Evolutionary conservation across 257 asterid genomes (phyloP), one percentile per base, ranked within the genome.

Genomic region (Capsicum chinense): DNA sequence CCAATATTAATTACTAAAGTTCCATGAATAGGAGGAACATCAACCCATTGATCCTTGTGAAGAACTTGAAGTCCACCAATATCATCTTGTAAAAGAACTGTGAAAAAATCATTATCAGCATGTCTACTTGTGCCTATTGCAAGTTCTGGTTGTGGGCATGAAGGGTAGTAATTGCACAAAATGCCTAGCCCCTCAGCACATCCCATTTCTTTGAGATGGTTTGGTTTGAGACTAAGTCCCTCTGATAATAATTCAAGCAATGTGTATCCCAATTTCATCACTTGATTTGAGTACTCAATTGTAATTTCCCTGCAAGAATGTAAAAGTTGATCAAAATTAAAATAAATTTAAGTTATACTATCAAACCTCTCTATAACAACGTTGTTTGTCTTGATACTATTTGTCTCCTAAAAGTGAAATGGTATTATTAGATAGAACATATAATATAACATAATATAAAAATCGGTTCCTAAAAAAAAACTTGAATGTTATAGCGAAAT

Each of bases 141-240:
- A 69, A 92, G 68, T 10, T 92, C 89, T 16, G 95, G 97, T 39
- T 93, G 89, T 10, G 97, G 94, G 58, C 97, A 93, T 8, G 90
- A 85, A 9, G 96, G 95, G 83, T 92, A 92, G 89, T 91, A 91
- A 80, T 93, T 94, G 57, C 88, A 91, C 66, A 88, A 33, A 50
- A 90, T 79, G 3, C 87, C 47, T 15, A 91, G 95, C 9, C 94
- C 94, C 2, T 87, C 69, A 2, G 86, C 88, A 39, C 97, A 91
- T 0, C 80, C 94, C 86, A 92, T 88, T 80, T 92, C 92, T 0
- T 26, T 62, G n/a, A 93, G 88, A 19, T 87, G 88, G 64, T 60
- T 88, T 4, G 85, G 9, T 64, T 90, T 87, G 8, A 92, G 94
- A 3, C 95, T 91, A 13, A 92, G 94, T 78, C 91, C 92, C 83